phyloP scores from a whole-genome alignment of 495 filamentous ascomycete species.

The Elasticomyces elasticus region DNA sequence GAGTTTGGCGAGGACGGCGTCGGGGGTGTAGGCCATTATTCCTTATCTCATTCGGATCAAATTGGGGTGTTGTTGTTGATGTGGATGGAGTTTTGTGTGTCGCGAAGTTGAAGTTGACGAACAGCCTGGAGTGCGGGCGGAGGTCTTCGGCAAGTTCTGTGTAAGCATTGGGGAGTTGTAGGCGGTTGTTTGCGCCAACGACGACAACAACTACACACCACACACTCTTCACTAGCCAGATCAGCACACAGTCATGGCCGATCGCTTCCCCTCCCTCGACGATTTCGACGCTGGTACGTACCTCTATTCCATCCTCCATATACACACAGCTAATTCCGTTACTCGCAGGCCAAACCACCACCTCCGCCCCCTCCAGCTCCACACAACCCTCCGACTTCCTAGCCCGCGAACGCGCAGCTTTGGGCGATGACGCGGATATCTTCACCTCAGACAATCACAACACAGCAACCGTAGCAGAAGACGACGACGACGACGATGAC shows the following conservation, averaged over 20 bases:
- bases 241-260: conserved; percentile 72
- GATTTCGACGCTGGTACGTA: conserved; percentile 82
- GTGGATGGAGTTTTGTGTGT: background rate
- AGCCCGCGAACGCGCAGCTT: conserved; percentile 71
- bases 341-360: conserved; percentile 48
- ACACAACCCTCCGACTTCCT: conserved; percentile 67
- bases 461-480: conserved; percentile 45
- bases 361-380: conserved; percentile 37
- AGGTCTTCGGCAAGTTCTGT: too few species aligned
- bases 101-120: background rate
- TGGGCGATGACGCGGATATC: conserved; percentile 87
- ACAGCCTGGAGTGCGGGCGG: too few species aligned
- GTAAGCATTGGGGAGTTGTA: too few species aligned
- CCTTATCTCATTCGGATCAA: background rate
- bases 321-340: conserved; percentile 14
- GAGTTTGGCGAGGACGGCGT: conserved; percentile 86
- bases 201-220: background rate
- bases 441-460: conserved; percentile 75
- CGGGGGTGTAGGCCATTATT: conserved; percentile 87
- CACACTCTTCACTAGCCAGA: too few species aligned
- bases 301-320: conserved; percentile 4
- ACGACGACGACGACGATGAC: conserved; percentile 55
- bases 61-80: background rate
- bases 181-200: too few species aligned
- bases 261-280: conserved; percentile 92